Conservation (phyloP, 345 rosid genomes). For the Noccaea bulbosa region DNA sequence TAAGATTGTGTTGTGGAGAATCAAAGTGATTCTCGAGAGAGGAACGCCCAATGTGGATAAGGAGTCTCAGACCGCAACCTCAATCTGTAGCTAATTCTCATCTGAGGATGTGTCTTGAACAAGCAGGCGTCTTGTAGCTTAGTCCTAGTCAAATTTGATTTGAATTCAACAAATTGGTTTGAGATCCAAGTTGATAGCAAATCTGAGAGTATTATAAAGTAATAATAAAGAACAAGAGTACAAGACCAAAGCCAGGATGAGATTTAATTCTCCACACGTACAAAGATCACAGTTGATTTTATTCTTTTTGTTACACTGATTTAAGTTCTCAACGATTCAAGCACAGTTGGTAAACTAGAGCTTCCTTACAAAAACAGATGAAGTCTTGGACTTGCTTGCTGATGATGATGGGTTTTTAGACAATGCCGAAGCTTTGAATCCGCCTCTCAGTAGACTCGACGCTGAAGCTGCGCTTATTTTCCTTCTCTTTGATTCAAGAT, state of each 20-base stretch:
- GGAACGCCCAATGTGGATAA: slow-evolving; percentile 9
- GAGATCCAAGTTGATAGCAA: neutral
- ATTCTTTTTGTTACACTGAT: neutral
- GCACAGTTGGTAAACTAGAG: slow-evolving; percentile 32
- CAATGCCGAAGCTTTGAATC: slow-evolving; percentile 72
- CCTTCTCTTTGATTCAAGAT: slow-evolving; percentile 82
- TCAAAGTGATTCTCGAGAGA: neutral
- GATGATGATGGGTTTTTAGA: slow-evolving; percentile 49
- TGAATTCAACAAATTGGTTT: slow-evolving; percentile 11
- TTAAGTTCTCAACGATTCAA: slow-evolving; percentile 2
- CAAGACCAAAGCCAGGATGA: neutral
- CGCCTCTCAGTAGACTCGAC: slow-evolving; percentile 62
- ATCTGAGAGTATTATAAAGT: neutral
- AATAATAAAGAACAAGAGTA: neutral
- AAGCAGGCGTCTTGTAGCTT: neutral
- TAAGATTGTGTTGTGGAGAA: slow-evolving; percentile 17
- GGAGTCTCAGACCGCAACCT: neutral
- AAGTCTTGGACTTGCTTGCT: slow-evolving; percentile 42
- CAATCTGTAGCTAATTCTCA: neutral
- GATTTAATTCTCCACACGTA: slow-evolving; percentile 1
- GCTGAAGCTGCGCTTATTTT: slow-evolving; percentile 70
- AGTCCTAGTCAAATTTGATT: no score
- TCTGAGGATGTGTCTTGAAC: neutral
- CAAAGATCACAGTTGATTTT: neutral
- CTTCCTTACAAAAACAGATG: slow-evolving; percentile 43